phyloP scores from a whole-genome alignment of 2,329 filamentous ascomycete species.

The Byssoonygena ceratinophila region DNA sequence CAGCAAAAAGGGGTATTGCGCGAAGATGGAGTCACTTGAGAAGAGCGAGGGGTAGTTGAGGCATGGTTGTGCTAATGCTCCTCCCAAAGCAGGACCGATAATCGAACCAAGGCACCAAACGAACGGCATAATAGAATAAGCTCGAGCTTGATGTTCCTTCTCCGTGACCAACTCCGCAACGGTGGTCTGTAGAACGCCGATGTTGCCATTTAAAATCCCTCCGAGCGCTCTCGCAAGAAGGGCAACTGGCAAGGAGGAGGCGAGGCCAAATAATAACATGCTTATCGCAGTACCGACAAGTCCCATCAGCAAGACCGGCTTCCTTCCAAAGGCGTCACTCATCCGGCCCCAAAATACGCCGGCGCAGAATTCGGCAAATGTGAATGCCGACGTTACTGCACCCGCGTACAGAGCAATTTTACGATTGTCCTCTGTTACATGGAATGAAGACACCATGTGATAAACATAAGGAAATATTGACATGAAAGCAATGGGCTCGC shows the following conservation, averaged over 20 bases:
- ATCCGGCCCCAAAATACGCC: slow-evolving; percentile 87
- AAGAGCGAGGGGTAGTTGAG: slow-evolving; percentile 70
- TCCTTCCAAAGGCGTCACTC: slow-evolving; percentile 84
- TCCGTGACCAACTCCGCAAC: slow-evolving; percentile 87
- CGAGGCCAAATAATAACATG: slow-evolving; percentile 86
- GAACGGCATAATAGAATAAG: slow-evolving; percentile 95
- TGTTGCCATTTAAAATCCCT: slow-evolving; percentile 89
- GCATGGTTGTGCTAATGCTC: slow-evolving; percentile 77
- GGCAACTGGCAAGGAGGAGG: slow-evolving; percentile 68
- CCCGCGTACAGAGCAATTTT: slow-evolving; percentile 87
- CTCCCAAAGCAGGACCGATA: slow-evolving; percentile 81
- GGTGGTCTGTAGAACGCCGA: slow-evolving; percentile 88
- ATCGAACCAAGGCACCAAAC: slow-evolving; percentile 98
- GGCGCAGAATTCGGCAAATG: slow-evolving; percentile 87
- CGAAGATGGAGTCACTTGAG: slow-evolving; percentile 63
- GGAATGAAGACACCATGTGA: slow-evolving; percentile 90
- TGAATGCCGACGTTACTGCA: slow-evolving; percentile 93
- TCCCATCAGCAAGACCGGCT: slow-evolving; percentile 83
- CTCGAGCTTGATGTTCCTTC: slow-evolving; percentile 86
- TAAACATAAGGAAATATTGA: slow-evolving; percentile 98
- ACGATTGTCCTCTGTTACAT: slow-evolving; percentile 65
- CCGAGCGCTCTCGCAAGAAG: slow-evolving; percentile 80
- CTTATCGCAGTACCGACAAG: slow-evolving; percentile 83
- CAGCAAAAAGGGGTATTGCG: slow-evolving; percentile 76
- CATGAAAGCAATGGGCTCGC: slow-evolving; percentile 98